phyloP scores from a whole-genome alignment of 208 protist species.

The Trypanosoma lewisi region DNA sequence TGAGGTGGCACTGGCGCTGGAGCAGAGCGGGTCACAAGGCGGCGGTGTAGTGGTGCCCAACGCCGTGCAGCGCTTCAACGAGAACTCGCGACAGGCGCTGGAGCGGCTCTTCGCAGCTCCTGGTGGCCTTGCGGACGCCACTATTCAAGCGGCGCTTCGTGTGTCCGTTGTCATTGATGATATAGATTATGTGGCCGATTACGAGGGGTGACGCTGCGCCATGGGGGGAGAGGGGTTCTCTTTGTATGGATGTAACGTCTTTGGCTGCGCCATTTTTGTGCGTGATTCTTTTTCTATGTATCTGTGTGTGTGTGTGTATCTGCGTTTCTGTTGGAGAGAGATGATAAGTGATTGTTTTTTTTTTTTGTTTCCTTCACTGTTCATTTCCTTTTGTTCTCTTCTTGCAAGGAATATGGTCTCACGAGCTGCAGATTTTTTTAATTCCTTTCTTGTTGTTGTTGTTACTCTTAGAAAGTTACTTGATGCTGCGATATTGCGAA shows the following conservation, averaged over 20 bases:
- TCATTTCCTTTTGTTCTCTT: constrained; percentile 16
- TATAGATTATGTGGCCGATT: not conserved
- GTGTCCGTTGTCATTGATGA: constrained; percentile 15
- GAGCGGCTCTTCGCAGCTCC: constrained; percentile 25
- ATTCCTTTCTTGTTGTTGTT: constrained; percentile 17
- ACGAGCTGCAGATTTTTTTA: not conserved
- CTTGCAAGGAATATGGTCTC: not conserved
- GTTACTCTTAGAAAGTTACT: not conserved
- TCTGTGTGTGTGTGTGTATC: too few relatives aligned
- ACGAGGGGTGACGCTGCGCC: not conserved
- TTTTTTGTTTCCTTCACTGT: constrained; percentile 12
- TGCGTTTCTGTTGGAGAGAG: too few relatives aligned
- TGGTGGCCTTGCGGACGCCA: constrained; percentile 22
- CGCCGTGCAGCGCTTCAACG: constrained; percentile 34
- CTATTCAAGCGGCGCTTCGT: constrained; percentile 6
- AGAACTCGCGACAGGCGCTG: constrained; percentile 15
- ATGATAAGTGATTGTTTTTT: constrained; percentile 2
- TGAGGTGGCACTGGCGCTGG: constrained; percentile 46
- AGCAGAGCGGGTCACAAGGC: constrained; percentile 11
- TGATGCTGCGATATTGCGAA: constrained; percentile 3
- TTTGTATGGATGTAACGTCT: not conserved
- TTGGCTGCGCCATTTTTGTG: not conserved
- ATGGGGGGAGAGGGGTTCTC: not conserved
- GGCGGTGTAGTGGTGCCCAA: constrained; percentile 22
- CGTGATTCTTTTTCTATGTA: not conserved